Conservation (phyloP, 805 yeast genomes). For the Lachancea mirantina region DNA sequence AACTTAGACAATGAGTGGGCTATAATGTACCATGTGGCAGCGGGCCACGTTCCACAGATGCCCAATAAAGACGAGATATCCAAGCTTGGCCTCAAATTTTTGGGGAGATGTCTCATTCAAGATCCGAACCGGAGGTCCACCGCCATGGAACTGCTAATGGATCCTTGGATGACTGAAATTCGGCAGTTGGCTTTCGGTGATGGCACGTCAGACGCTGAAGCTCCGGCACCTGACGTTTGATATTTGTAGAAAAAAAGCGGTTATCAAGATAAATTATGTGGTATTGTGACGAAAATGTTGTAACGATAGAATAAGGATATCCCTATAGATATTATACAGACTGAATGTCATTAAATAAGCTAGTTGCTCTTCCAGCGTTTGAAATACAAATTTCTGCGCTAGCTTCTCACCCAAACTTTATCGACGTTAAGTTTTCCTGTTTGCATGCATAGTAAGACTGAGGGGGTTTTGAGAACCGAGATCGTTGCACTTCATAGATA, state of each 20-base stretch:
- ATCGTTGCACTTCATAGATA: too few species aligned
- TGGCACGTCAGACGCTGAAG: background rate
- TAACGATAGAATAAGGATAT: too few species aligned
- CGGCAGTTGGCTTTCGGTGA: constrained; percentile 59
- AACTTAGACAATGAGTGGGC: constrained; percentile 97
- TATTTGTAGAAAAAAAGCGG: background rate
- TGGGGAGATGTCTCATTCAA: constrained; percentile 69
- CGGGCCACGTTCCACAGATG: constrained; percentile 82
- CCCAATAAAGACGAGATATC: constrained; percentile 77
- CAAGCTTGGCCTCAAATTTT: constrained; percentile 60
- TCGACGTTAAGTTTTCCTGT: too few species aligned
- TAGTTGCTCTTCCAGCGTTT: too few species aligned
- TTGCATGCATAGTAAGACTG: too few species aligned
- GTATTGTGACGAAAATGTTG: too few species aligned
- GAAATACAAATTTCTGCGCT: too few species aligned
- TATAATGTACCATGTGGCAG: constrained; percentile 95
- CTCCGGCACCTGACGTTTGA: background rate
- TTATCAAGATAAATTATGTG: too few species aligned
- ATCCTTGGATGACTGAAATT: constrained; percentile 82
- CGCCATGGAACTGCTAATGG: constrained; percentile 77
- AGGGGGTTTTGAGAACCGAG: too few species aligned
- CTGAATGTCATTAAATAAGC: too few species aligned
- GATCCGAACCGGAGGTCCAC: constrained; percentile 75
- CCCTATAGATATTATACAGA: too few species aligned
- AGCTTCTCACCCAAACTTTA: too few species aligned